Conservation (phyloP, 441 rosid genomes). For the Erysimum pusillum region DNA sequence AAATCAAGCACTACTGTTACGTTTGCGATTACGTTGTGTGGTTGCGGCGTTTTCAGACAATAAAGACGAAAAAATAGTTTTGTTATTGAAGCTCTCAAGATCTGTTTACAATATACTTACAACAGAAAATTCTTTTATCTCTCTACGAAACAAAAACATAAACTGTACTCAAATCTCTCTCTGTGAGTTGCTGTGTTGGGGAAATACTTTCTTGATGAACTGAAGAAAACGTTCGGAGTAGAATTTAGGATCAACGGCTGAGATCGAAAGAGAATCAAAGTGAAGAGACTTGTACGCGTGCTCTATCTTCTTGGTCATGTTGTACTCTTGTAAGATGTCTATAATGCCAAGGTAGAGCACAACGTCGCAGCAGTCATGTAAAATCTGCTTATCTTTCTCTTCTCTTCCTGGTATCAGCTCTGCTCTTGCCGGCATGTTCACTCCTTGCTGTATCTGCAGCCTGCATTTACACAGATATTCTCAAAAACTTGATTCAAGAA, state of each 20-base stretch:
- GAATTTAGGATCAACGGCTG: slow-evolving; percentile 88
- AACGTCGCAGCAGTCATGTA: slow-evolving; percentile 79
- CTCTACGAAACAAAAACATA: slow-evolving; percentile 30
- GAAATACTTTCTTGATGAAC: slow-evolving; percentile 84
- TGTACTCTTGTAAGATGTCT: slow-evolving; percentile 92
- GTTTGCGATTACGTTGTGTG: slow-evolving; percentile 16
- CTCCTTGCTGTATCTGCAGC: slow-evolving; percentile 95
- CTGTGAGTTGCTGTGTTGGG: slow-evolving; percentile 50
- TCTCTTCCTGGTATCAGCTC: slow-evolving; percentile 81
- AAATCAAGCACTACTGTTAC: neutral
- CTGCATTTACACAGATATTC: slow-evolving; percentile 46
- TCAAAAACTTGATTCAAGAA: slow-evolving; percentile 17
- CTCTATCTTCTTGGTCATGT: slow-evolving; percentile 89
- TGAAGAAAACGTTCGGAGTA: slow-evolving; percentile 87
- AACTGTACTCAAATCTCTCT: slow-evolving; percentile 31
- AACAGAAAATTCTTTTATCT: neutral
- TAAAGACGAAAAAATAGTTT: neutral
- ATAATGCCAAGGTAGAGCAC: slow-evolving; percentile 93
- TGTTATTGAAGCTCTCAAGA: slow-evolving; percentile 22
- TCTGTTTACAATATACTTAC: slow-evolving; percentile 37
- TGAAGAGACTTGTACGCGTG: slow-evolving; percentile 94
- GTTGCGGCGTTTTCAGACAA: neutral
- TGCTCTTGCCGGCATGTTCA: slow-evolving; percentile 98
- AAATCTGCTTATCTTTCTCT: slow-evolving; percentile 71
- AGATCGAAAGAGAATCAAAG: slow-evolving; percentile 85